Percentiles rank a stretch among this genome's conserved stretches.
These are phyloP conservation scores for Onygena corvina DNA, from an alignment of 2,329 filamentous ascomycete species.

Conservation along the genomic window DNA sequence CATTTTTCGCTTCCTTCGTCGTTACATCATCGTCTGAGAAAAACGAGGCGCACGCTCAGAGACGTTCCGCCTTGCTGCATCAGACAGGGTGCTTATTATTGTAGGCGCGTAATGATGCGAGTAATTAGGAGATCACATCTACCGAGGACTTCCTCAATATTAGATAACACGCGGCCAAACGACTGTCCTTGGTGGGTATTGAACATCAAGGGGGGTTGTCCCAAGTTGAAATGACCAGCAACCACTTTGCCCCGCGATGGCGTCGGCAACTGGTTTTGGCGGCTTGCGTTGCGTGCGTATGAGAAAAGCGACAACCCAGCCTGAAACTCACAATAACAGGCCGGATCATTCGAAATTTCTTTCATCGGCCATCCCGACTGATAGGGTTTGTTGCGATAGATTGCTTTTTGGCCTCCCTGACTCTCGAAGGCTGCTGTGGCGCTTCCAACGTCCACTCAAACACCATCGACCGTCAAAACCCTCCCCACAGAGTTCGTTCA, in stretches of 20 bases:
- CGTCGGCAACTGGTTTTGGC: neutral
- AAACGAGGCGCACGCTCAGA: neutral
- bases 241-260: too few species aligned
- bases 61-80: too few species aligned
- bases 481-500: neutral
- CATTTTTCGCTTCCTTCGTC: neutral
- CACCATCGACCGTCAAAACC: neutral
- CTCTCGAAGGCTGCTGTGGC: neutral
- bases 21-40: neutral
- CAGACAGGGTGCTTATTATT: too few species aligned
- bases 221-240: too few species aligned
- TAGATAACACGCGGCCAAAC: too few species aligned
- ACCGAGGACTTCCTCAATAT: too few species aligned
- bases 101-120: too few species aligned
- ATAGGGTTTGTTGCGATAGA: neutral
- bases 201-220: too few species aligned
- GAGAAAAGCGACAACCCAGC: neutral
- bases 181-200: too few species aligned
- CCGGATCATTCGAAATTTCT: slow-evolving; percentile 3
- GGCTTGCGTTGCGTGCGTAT: neutral
- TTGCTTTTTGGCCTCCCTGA: neutral
- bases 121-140: too few species aligned
- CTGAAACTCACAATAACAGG: neutral
- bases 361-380: slow-evolving; percentile 1
- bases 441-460: slow-evolving; percentile 3